Conservation (phyloP, 805 yeast genomes). For the Metschnikowia hibisci region DNA sequence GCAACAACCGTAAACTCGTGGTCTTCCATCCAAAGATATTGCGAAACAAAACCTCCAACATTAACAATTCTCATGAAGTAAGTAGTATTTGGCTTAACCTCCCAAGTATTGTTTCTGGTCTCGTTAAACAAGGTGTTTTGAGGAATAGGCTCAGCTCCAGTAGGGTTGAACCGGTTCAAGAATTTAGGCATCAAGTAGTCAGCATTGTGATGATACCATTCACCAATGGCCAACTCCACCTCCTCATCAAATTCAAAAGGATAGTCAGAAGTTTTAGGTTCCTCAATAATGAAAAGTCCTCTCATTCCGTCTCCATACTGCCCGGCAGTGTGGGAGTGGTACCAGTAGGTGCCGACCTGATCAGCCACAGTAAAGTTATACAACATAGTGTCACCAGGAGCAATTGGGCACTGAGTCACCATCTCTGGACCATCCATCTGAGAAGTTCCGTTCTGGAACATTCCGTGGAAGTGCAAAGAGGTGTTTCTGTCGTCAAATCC, state of each 20-base stretch:
- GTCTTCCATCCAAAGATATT: constrained; percentile 83
- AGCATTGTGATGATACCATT: constrained; percentile 80
- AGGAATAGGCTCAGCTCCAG: constrained; percentile 98
- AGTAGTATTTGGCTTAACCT: constrained; percentile 79
- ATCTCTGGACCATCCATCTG: constrained; percentile 90
- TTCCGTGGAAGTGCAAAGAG: constrained; percentile 88
- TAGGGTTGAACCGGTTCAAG: constrained; percentile 76
- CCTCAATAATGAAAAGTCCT: constrained; percentile 73
- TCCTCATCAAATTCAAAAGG: constrained; percentile 83
- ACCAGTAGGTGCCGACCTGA: constrained; percentile 94
- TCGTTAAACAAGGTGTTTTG: constrained; percentile 76
- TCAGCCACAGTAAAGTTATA: constrained; percentile 85
- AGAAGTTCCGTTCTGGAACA: constrained; percentile 71
- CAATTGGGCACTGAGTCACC: constrained; percentile 88
- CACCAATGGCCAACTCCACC: constrained; percentile 60
- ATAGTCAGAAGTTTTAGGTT: constrained; percentile 42
- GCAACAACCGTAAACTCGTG: constrained; percentile 85
- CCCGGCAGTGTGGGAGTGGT: constrained; percentile 88
- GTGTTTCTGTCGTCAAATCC: constrained; percentile 65
- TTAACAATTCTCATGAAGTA: constrained; percentile 78
- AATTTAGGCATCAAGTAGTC: constrained; percentile 51
- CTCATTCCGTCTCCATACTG: constrained; percentile 94
- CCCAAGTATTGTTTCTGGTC: constrained; percentile 71
- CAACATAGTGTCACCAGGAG: constrained; percentile 67
- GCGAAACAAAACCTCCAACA: constrained; percentile 89